phyloP scores from a whole-genome alignment of 1,139 yeast species.

The Pichia terricola region DNA sequence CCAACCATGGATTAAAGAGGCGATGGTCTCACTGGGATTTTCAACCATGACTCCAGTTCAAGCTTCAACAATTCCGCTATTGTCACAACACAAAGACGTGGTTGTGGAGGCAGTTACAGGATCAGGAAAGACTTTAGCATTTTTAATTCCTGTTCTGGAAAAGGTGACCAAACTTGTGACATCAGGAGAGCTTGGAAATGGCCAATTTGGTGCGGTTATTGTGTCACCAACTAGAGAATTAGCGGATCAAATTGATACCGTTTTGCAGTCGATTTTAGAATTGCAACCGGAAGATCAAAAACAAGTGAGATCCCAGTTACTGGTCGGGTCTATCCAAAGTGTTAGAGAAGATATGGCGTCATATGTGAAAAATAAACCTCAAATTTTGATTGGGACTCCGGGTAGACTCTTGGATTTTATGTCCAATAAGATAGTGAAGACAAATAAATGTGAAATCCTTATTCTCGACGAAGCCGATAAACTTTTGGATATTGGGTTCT shows the following conservation, averaged over 20 bases:
- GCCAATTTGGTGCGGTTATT: constrained; percentile 62
- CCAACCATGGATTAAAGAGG: constrained; percentile 44
- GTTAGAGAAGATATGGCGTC: constrained; percentile 65
- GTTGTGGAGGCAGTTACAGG: constrained; percentile 97
- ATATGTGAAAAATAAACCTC: constrained; percentile 49
- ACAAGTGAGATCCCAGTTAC: constrained; percentile 52
- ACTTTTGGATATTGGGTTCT: constrained; percentile 71
- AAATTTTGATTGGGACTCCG: constrained; percentile 83
- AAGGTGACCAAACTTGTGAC: constrained; percentile 33
- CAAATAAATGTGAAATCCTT: constrained; percentile 57
- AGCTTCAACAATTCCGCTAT: constrained; percentile 86
- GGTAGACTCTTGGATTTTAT: constrained; percentile 80
- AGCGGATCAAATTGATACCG: constrained; percentile 71
- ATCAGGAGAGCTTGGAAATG: constrained; percentile 31
- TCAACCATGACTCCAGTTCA: constrained; percentile 93
- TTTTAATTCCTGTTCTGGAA: constrained; percentile 73
- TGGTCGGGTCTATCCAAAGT: constrained; percentile 70
- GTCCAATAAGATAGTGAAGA: constrained; percentile 38
- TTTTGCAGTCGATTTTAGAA: constrained; percentile 49
- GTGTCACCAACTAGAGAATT: constrained; percentile 89
- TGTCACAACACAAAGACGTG: constrained; percentile 85
- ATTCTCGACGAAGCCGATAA: constrained; percentile 93
- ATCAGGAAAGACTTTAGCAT: constrained; percentile 89
- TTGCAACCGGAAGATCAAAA: constrained; percentile 40
- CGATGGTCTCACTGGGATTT: constrained; percentile 66